Percentiles rank a stretch among this genome's conserved stretches.
phyloP scores from a whole-genome alignment of 1,284 basidiomycete species.

The Irpex sp. region DNA sequence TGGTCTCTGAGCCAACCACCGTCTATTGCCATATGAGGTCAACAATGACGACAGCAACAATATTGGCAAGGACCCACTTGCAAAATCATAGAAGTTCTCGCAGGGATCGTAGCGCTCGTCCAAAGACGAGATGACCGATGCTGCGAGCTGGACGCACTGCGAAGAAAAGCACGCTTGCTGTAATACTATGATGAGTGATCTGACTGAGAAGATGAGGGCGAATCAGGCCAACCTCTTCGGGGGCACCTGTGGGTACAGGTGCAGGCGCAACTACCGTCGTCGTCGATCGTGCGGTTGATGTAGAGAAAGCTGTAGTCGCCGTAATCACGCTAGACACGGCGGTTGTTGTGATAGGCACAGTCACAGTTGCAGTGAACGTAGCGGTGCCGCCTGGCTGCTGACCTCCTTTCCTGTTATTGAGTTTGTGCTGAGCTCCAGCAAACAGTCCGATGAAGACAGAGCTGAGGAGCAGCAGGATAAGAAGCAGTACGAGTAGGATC shows the following conservation, averaged over 20 bases:
- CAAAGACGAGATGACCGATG: slow-evolving; percentile 75
- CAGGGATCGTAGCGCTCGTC: slow-evolving; percentile 88
- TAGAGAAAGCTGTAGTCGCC: slow-evolving; percentile 26
- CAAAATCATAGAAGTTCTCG: slow-evolving; percentile 91
- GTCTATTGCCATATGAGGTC: slow-evolving; percentile 32
- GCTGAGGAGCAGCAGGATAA: slow-evolving; percentile 76
- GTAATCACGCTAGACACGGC: slow-evolving; percentile 20
- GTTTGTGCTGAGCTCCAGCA: slow-evolving; percentile 76
- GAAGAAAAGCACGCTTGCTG: slow-evolving; percentile 71
- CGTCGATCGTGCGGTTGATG: slow-evolving; percentile 29
- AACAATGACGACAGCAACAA: slow-evolving; percentile 2
- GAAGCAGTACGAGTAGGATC: slow-evolving; percentile 68
- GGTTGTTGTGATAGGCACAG: slow-evolving; percentile 20
- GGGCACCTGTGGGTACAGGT: slow-evolving; percentile 39
- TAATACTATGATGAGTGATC: slow-evolving; percentile 6
- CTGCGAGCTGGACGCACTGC: slow-evolving; percentile 81
- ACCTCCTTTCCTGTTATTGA: slow-evolving; percentile 40
- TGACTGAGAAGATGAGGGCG: background rate
- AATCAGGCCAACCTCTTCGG: slow-evolving; percentile 37
- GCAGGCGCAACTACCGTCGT: slow-evolving; percentile 22
- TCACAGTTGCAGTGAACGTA: slow-evolving; percentile 22
- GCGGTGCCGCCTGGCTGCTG: slow-evolving; percentile 21
- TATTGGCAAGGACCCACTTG: slow-evolving; percentile 49
- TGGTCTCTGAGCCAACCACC: slow-evolving; percentile 81
- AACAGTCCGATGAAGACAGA: slow-evolving; percentile 91